Evolutionary conservation across 441 rosid genomes (phyloP).

Genomic region (Codiaeum variegatum): DNA sequence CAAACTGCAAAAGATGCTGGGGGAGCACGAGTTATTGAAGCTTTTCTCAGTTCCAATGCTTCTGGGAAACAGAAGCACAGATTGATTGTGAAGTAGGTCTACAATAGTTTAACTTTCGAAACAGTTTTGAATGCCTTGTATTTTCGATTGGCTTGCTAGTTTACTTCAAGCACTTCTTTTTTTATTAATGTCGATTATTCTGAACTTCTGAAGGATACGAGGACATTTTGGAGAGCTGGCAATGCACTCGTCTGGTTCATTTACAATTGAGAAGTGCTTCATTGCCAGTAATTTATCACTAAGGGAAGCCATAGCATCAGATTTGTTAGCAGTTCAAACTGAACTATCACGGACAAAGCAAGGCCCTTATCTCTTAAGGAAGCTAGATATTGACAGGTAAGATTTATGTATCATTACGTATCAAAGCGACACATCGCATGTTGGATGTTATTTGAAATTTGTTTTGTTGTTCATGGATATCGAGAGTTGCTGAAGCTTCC

Average conservation of each 20-base stretch:
- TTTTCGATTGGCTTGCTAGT: neutral
- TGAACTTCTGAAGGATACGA: conserved; percentile 52
- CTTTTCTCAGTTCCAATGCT: conserved; percentile 69
- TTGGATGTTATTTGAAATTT: neutral
- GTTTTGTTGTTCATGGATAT: neutral
- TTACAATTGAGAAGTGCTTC: conserved; percentile 83
- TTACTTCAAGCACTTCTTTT: neutral
- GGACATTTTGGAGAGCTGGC: conserved; percentile 86
- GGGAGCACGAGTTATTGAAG: conserved; percentile 82
- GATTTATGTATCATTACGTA: conserved; percentile 18
- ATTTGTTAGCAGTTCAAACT: conserved; percentile 50
- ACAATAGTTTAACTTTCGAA: conserved; percentile 19
- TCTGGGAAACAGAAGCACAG: conserved; percentile 70
- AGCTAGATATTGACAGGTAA: conserved; percentile 72
- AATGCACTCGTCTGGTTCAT: conserved; percentile 69
- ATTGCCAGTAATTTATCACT: conserved; percentile 56
- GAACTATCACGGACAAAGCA: conserved; percentile 77
- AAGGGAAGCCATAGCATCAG: conserved; percentile 71
- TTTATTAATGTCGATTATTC: conserved; percentile 18
- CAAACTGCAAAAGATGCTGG: conserved; percentile 70
- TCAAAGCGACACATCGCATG: neutral
- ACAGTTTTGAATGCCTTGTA: neutral
- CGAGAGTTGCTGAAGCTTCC: too few relatives aligned
- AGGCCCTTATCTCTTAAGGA: conserved; percentile 77
- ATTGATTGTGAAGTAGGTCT: conserved; percentile 63